These are phyloP conservation scores for Coprinopsis sp. DNA, from an alignment of 768 basidiomycete species.

Conservation along the genomic window DNA sequence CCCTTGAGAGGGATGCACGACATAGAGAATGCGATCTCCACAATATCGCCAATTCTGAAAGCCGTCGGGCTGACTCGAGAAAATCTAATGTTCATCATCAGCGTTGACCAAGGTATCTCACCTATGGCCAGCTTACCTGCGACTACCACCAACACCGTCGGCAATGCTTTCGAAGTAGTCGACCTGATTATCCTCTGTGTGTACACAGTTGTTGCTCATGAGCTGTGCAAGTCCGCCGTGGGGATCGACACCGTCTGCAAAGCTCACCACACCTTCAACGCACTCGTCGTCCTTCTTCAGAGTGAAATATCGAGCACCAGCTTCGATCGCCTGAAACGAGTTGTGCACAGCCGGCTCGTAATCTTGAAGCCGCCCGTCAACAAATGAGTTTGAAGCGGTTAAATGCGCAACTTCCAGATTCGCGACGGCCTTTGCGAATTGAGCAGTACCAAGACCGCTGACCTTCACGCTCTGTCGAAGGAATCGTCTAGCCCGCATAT, in stretches of 20 bases:
- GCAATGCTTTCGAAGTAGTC: background rate
- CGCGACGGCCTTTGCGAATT: background rate
- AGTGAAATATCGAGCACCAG: slow-evolving; percentile 3
- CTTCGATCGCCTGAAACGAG: background rate
- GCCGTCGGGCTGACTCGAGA: background rate
- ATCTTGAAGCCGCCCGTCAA: background rate
- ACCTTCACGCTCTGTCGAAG: too few relatives aligned
- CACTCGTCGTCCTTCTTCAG: background rate
- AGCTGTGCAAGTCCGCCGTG: background rate
- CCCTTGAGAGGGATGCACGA: background rate
- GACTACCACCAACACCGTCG: background rate
- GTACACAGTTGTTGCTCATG: background rate
- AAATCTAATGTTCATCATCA: too few relatives aligned
- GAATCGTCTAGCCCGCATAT: too few relatives aligned
- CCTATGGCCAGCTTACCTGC: background rate
- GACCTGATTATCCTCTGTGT: slow-evolving; percentile 8
- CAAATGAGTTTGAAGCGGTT: background rate
- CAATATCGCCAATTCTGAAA: slow-evolving; percentile 5
- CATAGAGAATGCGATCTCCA: slow-evolving; percentile 1
- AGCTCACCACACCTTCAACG: background rate
- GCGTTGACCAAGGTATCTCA: background rate
- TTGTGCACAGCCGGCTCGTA: background rate
- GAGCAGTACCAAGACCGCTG: too few relatives aligned
- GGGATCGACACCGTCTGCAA: background rate
- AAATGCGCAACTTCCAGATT: background rate